phyloP scores from a whole-genome alignment of 169 alveolate species.

The Plasmodium coatneyi region DNA sequence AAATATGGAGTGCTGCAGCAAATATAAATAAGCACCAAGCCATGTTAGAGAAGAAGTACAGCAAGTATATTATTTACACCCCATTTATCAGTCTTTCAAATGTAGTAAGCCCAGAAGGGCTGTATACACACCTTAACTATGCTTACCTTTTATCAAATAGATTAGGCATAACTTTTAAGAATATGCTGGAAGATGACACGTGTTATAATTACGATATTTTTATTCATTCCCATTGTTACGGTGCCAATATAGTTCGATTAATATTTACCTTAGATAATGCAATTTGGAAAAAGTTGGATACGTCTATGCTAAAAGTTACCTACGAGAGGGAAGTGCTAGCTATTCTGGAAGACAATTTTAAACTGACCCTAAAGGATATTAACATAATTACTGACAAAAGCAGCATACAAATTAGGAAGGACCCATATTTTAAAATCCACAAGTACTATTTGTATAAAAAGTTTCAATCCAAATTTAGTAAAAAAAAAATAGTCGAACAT shows the following conservation, averaged over 20 bases:
- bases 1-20: conserved; percentile 62
- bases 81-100: conserved; percentile 41
- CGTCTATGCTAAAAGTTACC: neutral
- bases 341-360: conserved; percentile 49
- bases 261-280: conserved; percentile 5
- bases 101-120: conserved; percentile 20
- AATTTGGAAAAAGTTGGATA: conserved; percentile 22
- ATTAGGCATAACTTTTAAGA: conserved; percentile 25
- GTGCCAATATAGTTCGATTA: conserved; percentile 56
- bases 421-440: conserved; percentile 33
- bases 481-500: neutral
- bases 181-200: conserved; percentile 33
- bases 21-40: conserved; percentile 31
- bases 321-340: conserved; percentile 25
- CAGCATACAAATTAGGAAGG: conserved; percentile 17
- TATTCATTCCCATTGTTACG: conserved; percentile 58
- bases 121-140: conserved; percentile 32
- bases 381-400: conserved; percentile 36
- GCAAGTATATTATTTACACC: conserved; percentile 27
- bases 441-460: conserved; percentile 22
- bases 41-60: conserved; percentile 42
- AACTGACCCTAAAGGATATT: conserved; percentile 26
- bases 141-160: conserved; percentile 38
- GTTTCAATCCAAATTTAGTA: neutral
- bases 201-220: conserved; percentile 37